phyloP scores from a whole-genome alignment of 768 basidiomycete species.

The Boletus speciosus region DNA sequence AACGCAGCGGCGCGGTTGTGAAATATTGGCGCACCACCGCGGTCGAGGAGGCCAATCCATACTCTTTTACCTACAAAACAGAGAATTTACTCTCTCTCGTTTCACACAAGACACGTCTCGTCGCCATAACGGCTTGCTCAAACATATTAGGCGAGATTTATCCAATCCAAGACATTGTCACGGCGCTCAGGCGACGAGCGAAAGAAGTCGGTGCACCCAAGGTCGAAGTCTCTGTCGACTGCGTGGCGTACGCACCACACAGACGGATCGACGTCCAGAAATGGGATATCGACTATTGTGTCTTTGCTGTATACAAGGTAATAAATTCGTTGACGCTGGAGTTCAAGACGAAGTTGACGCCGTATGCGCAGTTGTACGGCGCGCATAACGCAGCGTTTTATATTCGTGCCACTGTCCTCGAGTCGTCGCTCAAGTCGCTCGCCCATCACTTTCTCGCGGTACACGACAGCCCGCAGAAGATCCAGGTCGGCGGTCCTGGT shows the following conservation, averaged over 20 bases:
- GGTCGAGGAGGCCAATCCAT: slow-evolving; percentile 56
- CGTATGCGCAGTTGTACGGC: slow-evolving; percentile 57
- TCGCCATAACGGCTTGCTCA: slow-evolving; percentile 72
- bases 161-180: slow-evolving; percentile 55
- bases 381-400: slow-evolving; percentile 69
- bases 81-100: slow-evolving; percentile 61
- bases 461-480: slow-evolving; percentile 48
- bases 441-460: slow-evolving; percentile 68
- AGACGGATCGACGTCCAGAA: slow-evolving; percentile 64
- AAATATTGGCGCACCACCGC: slow-evolving; percentile 58
- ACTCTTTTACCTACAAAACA: slow-evolving; percentile 53
- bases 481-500: slow-evolving; percentile 71
- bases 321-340: background rate
- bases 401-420: slow-evolving; percentile 47
- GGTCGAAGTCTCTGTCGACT: slow-evolving; percentile 69
- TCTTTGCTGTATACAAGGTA: slow-evolving; percentile 77
- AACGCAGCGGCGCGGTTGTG: slow-evolving; percentile 48
- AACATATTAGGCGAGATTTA: slow-evolving; percentile 70
- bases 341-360: background rate
- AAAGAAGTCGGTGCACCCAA: slow-evolving; percentile 51
- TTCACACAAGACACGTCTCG: slow-evolving; percentile 60
- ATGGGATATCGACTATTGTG: slow-evolving; percentile 76
- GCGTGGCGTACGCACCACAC: slow-evolving; percentile 78
- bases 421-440: slow-evolving; percentile 51
- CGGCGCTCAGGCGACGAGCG: slow-evolving; percentile 49